Conservation (phyloP, 768 basidiomycete genomes). For the Tylopilus intermedius region DNA sequence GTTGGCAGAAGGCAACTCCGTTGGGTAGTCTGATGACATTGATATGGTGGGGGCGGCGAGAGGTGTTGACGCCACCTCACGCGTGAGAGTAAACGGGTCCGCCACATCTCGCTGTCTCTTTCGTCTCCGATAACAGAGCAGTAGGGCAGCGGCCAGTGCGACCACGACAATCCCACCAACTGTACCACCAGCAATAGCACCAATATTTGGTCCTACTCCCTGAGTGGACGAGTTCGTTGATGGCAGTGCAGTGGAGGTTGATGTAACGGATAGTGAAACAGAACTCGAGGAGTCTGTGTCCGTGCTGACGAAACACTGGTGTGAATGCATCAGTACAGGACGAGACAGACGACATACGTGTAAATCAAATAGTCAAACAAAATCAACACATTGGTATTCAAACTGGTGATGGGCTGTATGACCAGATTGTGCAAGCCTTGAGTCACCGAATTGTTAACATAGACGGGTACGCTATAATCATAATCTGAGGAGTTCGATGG, state of each 20-base stretch:
- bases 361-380: conserved; percentile 21
- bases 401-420: conserved; percentile 2
- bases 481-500: background rate
- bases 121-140: conserved; percentile 5
- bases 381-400: background rate
- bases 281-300: too few relatives aligned
- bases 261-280: too few relatives aligned
- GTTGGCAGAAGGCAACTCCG: background rate
- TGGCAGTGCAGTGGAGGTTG: too few relatives aligned
- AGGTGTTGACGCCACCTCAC: background rate
- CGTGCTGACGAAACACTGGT: too few relatives aligned
- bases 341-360: conserved; percentile 6
- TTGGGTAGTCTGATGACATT: too few relatives aligned
- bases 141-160: background rate
- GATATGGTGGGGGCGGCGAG: background rate
- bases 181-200: conserved; percentile 6
- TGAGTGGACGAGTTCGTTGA: too few relatives aligned
- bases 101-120: background rate
- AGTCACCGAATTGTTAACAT: conserved; percentile 3
- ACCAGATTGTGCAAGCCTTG: conserved; percentile 8
- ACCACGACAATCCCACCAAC: conserved; percentile 4
- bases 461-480: conserved; percentile 14
- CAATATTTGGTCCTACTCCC: background rate
- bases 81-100: conserved; percentile 5
- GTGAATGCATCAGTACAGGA: too few relatives aligned